phyloP scores from a whole-genome alignment of 805 yeast genomes.

The Candida wancherniae region DNA sequence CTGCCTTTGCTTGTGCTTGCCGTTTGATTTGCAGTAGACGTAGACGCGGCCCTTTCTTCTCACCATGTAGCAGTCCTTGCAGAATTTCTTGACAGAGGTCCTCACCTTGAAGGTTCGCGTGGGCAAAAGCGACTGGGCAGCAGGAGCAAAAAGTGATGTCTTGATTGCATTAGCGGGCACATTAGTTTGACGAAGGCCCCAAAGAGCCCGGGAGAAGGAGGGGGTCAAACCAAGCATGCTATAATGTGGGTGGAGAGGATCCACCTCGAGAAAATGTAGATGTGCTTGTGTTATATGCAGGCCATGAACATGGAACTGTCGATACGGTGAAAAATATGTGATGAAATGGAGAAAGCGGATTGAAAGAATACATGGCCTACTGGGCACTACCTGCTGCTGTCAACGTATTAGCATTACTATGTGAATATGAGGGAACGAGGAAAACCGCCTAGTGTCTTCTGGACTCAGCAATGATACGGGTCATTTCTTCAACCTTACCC shows the following conservation, averaged over 20 bases:
- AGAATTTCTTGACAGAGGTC: slow-evolving; percentile 89
- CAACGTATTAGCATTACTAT: slow-evolving; percentile 19
- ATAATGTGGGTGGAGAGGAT: slow-evolving; percentile 1
- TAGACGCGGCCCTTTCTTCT: slow-evolving; percentile 93
- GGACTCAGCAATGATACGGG: slow-evolving; percentile 90
- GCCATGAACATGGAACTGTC: too few species aligned
- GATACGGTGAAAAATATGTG: too few species aligned
- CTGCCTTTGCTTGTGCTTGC: slow-evolving; percentile 42
- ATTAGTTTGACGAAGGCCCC: slow-evolving; percentile 11
- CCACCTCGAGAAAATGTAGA: too few species aligned
- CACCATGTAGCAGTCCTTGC: slow-evolving; percentile 84
- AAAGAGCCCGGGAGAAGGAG: slow-evolving; percentile 12
- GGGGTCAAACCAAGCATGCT: slow-evolving; percentile 16
- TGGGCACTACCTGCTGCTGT: too few species aligned
- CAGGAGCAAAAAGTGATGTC: slow-evolving; percentile 9
- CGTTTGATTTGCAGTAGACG: slow-evolving; percentile 88
- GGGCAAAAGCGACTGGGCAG: slow-evolving; percentile 11
- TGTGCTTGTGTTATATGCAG: too few species aligned
- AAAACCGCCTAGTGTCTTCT: slow-evolving; percentile 70
- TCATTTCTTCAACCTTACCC: slow-evolving; percentile 99
- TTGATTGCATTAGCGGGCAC: slow-evolving; percentile 10
- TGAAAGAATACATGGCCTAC: too few species aligned
- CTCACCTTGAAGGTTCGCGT: slow-evolving; percentile 80
- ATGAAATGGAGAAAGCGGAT: too few species aligned
- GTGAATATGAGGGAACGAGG: slow-evolving; percentile 7